Evolutionary conservation across 768 basidiomycete species (phyloP), one percentile per base, ranked within the genome.

Genomic region (Boletellus sp.): DNA sequence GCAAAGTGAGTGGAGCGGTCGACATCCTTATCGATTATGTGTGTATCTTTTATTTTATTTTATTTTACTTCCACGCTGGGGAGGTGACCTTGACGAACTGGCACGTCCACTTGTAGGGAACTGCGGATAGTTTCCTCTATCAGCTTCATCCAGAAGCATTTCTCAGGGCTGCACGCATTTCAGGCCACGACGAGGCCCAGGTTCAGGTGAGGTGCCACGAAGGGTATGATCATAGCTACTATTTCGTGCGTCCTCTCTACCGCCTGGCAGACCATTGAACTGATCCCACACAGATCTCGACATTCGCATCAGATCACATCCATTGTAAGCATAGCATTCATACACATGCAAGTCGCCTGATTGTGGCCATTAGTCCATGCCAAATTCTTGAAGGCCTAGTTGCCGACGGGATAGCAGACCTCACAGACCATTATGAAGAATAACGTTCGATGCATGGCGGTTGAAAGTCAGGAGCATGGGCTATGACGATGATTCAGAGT

Each of bases 71-170:
- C 22, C 17, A n/a, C 28, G 31, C 28, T 24, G 19, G n/a, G 22
- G 8, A 46, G 16, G 16, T 16, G 17, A 4, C 24, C 17, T 15
- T 28, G 4, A 17, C 28, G 28, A 28, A 1, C 28, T 16, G 20
- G 43, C 17, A 16, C 28, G 40, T 59, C 9, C 39, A 6, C 24
- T 23, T 47, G 44, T 58, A 91, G 90, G 90, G 90, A 24, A 85
- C 83, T 24, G 78, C 68, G 12, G 94, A 96, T 69, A 75, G 86
- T 44, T 96, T 93, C 65, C 76, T 90, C 57, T 84, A 85, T 24
- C 94, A 98, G 66, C 80, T 99, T 13, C 79, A 91, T 45, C 96
- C 95, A 0, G 90, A 95, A 60, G 87, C 86, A 64, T 94, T 98
- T 65, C 67, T 87, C 50, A 79, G 81, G 58, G 90, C 87, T 0